Percentiles rank a stretch among this genome's conserved stretches.
These are phyloP conservation scores for Clitopilus hobsonii DNA, from an alignment of 768 basidiomycete species.

Conservation along the genomic window DNA sequence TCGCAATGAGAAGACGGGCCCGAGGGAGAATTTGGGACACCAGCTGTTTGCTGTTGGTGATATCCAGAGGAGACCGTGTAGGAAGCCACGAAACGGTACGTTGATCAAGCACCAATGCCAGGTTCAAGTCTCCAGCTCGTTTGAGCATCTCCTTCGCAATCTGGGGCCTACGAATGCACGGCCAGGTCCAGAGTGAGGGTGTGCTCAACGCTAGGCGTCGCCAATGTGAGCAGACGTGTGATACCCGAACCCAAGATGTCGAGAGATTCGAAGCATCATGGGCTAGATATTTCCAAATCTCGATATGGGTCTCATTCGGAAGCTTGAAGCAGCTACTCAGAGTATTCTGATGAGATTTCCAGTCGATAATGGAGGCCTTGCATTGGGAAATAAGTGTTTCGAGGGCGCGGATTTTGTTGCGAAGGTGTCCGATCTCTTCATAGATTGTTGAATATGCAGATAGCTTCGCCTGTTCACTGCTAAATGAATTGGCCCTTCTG, in stretches of 20 bases:
- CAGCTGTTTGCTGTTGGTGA: no score
- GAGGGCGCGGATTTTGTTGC: no score
- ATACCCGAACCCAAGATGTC: neutral
- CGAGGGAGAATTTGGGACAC: no score
- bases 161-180: neutral
- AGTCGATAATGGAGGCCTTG: neutral
- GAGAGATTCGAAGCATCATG: neutral
- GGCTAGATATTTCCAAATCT: neutral
- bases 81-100: no score
- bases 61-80: no score
- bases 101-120: no score
- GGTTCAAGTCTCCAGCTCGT: neutral
- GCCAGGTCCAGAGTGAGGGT: neutral
- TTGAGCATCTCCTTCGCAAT: neutral
- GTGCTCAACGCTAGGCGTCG: neutral
- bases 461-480: no score
- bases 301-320: neutral
- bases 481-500: no score
- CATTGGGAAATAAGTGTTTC: no score
- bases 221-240: constrained; percentile 5
- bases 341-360: neutral
- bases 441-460: no score
- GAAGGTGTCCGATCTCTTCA: no score
- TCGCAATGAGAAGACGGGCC: no score
- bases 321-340: neutral